phyloP scores from a whole-genome alignment of 1,139 yeast species.

The Zygoascus meyerae region DNA sequence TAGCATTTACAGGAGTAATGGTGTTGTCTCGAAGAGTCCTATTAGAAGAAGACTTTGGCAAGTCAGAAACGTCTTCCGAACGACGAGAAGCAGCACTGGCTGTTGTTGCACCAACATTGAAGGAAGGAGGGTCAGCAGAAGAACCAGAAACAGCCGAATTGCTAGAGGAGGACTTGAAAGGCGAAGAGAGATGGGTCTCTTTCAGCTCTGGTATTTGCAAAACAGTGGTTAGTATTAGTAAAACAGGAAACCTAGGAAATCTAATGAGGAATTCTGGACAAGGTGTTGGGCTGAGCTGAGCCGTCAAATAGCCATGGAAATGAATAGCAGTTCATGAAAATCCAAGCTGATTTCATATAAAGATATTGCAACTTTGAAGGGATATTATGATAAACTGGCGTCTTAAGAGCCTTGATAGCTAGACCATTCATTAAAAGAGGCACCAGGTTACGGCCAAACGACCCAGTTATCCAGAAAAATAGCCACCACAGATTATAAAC shows the following conservation, averaged over 20 bases:
- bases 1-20: slow-evolving; percentile 8
- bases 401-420: no score
- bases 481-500: no score
- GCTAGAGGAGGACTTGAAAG: slow-evolving; percentile 18
- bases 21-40: slow-evolving; percentile 4
- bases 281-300: no score
- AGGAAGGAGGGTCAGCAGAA: background rate
- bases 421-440: no score
- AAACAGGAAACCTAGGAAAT: background rate
- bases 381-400: no score
- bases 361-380: no score
- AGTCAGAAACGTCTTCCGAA: slow-evolving; percentile 4
- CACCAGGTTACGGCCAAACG: no score
- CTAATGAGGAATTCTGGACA: background rate
- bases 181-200: slow-evolving; percentile 35
- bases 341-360: no score
- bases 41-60: slow-evolving; percentile 2
- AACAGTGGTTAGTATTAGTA: background rate
- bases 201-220: slow-evolving; percentile 29
- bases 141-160: background rate
- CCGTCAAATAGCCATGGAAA: no score
- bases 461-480: no score
- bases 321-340: no score
- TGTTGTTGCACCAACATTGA: slow-evolving; percentile 7
- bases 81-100: slow-evolving; percentile 16